Percentiles rank a stretch among this genome's conserved stretches.
Evolutionary conservation across 2,329 filamentous ascomycete genomes (phyloP).

Genomic region (Pseudogymnoascus sp.): DNA sequence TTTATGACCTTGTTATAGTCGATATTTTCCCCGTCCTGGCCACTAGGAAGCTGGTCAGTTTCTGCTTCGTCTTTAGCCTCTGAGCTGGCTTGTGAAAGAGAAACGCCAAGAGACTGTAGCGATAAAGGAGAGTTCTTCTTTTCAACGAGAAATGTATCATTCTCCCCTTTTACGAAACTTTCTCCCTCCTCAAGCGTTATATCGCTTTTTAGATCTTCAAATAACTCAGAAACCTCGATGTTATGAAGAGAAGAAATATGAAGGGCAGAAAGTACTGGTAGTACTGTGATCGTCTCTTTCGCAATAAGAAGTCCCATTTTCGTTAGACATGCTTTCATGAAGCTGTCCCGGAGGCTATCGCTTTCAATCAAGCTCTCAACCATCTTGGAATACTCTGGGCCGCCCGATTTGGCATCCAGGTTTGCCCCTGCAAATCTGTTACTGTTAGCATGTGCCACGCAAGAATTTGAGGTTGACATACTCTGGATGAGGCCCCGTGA

Average conservation of each 20-base stretch:
- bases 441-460: constrained; percentile 16
- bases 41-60: constrained; percentile 18
- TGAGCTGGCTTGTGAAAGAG: constrained; percentile 33
- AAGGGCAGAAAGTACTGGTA: constrained; percentile 59
- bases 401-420: constrained; percentile 57
- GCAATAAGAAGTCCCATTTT: constrained; percentile 79
- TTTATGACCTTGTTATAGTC: constrained; percentile 72
- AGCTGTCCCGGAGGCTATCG: constrained; percentile 61
- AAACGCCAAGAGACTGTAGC: constrained; percentile 45
- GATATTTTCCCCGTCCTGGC: constrained; percentile 49
- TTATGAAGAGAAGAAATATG: constrained; percentile 68
- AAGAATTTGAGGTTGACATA: constrained; percentile 36
- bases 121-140: constrained; percentile 55
- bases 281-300: constrained; percentile 59
- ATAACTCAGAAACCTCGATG: constrained; percentile 57
- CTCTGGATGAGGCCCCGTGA: constrained; percentile 92
- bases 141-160: constrained; percentile 75
- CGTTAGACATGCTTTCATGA: constrained; percentile 69
- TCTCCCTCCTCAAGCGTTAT: constrained; percentile 58
- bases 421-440: constrained; percentile 74
- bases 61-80: constrained; percentile 13
- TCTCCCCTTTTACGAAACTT: constrained; percentile 69
- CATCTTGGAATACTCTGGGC: constrained; percentile 62
- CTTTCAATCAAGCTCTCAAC: constrained; percentile 60
- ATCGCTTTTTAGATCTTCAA: constrained; percentile 56